These are phyloP conservation scores for Ogataea saltuana DNA, from an alignment of 805 yeast species.

Conservation along the genomic window DNA sequence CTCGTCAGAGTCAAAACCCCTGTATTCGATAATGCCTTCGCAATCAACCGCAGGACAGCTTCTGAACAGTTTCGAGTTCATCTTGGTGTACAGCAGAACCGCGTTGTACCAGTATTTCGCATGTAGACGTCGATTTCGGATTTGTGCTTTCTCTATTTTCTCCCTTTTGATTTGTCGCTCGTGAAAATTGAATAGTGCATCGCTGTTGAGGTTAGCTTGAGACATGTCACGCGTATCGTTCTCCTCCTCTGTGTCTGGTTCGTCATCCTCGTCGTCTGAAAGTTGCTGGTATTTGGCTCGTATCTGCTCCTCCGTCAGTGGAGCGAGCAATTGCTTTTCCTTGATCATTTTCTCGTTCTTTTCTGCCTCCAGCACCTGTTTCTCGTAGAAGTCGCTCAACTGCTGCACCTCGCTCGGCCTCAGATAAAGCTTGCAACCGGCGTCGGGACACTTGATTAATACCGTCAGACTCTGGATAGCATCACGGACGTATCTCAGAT, in stretches of 20 bases:
- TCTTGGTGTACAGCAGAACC: constrained; percentile 53
- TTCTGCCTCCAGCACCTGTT: constrained; percentile 11
- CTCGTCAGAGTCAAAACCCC: constrained; percentile 35
- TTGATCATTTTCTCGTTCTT: constrained; percentile 6
- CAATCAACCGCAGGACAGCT: constrained; percentile 92
- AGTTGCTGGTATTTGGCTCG: constrained; percentile 22
- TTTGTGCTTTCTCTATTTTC: constrained; percentile 24
- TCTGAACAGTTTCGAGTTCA: constrained; percentile 47
- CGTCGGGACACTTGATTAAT: constrained; percentile 66
- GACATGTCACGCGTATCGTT: constrained; percentile 6
- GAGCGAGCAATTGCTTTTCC: constrained; percentile 7
- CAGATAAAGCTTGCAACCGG: constrained; percentile 48
- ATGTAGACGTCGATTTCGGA: constrained; percentile 30
- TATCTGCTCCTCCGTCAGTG: constrained; percentile 25
- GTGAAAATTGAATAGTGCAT: constrained; percentile 27
- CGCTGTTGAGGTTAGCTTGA: neutral
- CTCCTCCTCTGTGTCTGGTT: constrained; percentile 7
- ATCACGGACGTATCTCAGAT: constrained; percentile 54
- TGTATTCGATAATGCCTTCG: constrained; percentile 48
- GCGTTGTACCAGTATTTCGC: constrained; percentile 43
- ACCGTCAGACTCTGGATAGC: constrained; percentile 42
- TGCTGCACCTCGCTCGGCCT: constrained; percentile 43
- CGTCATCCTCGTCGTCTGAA: constrained; percentile 10
- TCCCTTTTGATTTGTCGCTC: constrained; percentile 25
- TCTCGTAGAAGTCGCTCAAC: constrained; percentile 25